Base-by-base conservation (phyloP, 441 rosid species). In the Geranium incanum region DNA sequence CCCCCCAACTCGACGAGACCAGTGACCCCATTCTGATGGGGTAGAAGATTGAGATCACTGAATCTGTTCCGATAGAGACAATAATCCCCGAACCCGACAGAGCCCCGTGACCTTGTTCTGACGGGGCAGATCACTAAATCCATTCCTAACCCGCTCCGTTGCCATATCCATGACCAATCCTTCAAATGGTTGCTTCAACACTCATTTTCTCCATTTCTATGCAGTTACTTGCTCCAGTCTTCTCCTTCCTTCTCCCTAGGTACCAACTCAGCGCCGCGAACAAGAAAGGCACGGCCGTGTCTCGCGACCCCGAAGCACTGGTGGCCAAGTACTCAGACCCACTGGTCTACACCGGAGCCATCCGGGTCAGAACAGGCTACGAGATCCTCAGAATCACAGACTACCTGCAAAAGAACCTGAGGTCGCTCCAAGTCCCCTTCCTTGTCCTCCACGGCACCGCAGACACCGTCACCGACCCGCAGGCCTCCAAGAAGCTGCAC, bases 281-380 rank as follows among this genome's bases (percentile, higher is more conserved):
- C 72, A 93, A 89, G 82, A 84, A 84, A 70, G 91, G 94, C 18
- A 80, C 71, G 85, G 85, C 81, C 0, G 97, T 93, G 38, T 93
- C 89, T 50, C 86, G 97, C 7, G 97, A 93, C 72, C 90, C 94
- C 0, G 80, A 73, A 77, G 98, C 98, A 18, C 86, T 93, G 0
- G 60, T 82, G 64, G 89, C 92, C 3, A 93, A 93, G 74, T 93
- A 93, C 76, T 86, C 98, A 0, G 98, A 93, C 68, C 98, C 98
- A 0, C 83, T 93, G 23, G 95, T 93, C 57, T 88, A 86, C 82
- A 93, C 95, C 0, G 95, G 88, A 64, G 77, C 86, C 63, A 80
- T 93, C 72, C 74, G 97, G 48, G 85, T 87, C 8, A 83, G 85
- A 72, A 93, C 98, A 5, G 98, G 97, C 0, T 91, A 89, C n/a